Conservation (phyloP, 495 filamentous ascomycete genomes). For the Elaphomyces granulatus region DNA sequence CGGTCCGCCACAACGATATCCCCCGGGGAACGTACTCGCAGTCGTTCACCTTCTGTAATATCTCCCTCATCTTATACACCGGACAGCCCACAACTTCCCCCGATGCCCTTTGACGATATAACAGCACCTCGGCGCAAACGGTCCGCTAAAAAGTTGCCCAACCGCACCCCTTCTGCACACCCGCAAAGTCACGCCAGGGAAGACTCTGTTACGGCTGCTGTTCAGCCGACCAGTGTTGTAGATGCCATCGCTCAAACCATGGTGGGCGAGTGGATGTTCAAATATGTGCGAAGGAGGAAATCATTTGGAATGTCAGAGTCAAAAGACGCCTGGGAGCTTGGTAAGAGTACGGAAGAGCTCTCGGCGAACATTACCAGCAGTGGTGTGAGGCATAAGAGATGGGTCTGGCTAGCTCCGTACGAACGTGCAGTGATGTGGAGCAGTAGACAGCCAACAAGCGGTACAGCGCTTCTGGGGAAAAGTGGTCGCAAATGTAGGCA, state of each 20-base stretch:
- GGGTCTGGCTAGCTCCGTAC: conserved; percentile 97
- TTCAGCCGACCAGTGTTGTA: conserved; percentile 70
- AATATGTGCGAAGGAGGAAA: conserved; percentile 84
- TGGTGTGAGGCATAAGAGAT: conserved; percentile 75
- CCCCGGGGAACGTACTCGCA: conserved; percentile 30
- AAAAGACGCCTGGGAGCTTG: conserved; percentile 41
- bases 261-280: conserved; percentile 99
- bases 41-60: conserved; percentile 50
- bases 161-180: conserved; percentile 12
- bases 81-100: conserved; percentile 59
- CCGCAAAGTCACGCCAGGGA: conserved; percentile 21
- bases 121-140: conserved; percentile 35
- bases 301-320: conserved; percentile 75
- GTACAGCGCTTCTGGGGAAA: conserved; percentile 82
- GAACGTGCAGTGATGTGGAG: conserved; percentile 96
- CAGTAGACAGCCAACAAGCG: conserved; percentile 86
- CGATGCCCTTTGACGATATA: conserved; percentile 58
- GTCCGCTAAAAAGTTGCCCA: conserved; percentile 9
- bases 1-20: conserved; percentile 66
- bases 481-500: conserved; percentile 85
- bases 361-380: conserved; percentile 40
- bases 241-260: conserved; percentile 97
- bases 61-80: conserved; percentile 48
- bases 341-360: conserved; percentile 32
- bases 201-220: conserved; percentile 44